phyloP scores from a whole-genome alignment of 78 protist species.

The Polysphondylium violaceum region DNA sequence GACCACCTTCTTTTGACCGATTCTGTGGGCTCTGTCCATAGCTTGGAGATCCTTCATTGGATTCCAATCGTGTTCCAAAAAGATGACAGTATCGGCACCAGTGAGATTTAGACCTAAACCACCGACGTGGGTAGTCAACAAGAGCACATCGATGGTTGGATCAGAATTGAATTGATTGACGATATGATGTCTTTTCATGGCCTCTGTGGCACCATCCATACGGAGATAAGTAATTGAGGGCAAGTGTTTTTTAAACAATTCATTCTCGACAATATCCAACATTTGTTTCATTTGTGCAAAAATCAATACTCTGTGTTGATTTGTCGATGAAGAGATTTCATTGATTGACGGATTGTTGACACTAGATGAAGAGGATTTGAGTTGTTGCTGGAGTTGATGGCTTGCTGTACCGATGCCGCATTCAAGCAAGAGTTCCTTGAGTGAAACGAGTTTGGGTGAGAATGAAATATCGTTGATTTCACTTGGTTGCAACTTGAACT shows the following conservation, averaged over 20 bases:
- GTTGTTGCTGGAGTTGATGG: neutral
- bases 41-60: constrained; percentile 98
- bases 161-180: constrained; percentile 92
- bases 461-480: constrained; percentile 38
- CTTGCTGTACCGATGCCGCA: constrained; percentile 87
- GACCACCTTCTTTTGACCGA: constrained; percentile 97
- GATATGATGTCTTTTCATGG: constrained; percentile 84
- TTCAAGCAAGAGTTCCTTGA: constrained; percentile 82
- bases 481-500: neutral
- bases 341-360: neutral
- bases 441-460: constrained; percentile 91
- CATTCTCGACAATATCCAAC: constrained; percentile 91
- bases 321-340: constrained; percentile 12
- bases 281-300: constrained; percentile 91
- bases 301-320: constrained; percentile 90
- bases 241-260: constrained; percentile 82
- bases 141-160: constrained; percentile 93
- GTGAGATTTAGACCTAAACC: constrained; percentile 98
- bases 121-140: constrained; percentile 98
- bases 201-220: constrained; percentile 90
- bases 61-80: constrained; percentile 99
- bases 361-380: neutral
- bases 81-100: constrained; percentile 98
- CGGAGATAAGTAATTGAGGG: constrained; percentile 90
- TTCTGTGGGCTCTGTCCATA: constrained; percentile 97